phyloP scores from a whole-genome alignment of 2,329 filamentous ascomycete species.

The Clarireedia hainanense region DNA sequence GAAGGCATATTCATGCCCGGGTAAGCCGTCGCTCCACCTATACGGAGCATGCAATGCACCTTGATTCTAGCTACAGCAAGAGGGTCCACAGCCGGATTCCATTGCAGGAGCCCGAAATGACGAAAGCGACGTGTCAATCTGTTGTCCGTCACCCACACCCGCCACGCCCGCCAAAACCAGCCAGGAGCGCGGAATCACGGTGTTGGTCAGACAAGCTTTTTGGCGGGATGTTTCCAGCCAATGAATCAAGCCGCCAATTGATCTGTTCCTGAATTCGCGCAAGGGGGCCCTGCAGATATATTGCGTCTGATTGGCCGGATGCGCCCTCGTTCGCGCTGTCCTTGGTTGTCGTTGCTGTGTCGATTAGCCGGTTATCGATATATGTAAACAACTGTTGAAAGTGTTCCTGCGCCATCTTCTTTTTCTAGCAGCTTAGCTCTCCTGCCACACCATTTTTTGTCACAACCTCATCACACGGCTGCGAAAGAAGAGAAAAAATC shows the following conservation, averaged over 20 bases:
- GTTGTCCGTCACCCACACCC: too few species aligned
- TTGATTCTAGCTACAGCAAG: too few species aligned
- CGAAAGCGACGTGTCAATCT: too few species aligned
- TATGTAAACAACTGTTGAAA: constrained; percentile 5
- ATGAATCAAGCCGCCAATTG: neutral
- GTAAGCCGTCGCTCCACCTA: too few species aligned
- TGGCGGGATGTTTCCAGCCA: too few species aligned
- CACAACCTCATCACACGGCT: neutral
- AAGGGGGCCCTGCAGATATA: neutral
- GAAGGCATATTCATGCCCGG: too few species aligned
- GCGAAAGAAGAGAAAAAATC: neutral
- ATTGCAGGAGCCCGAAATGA: too few species aligned
- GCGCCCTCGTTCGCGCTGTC: neutral
- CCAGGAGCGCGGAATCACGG: too few species aligned
- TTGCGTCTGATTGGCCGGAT: neutral
- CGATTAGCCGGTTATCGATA: neutral
- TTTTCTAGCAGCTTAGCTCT: constrained; percentile 1
- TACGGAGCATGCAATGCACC: too few species aligned
- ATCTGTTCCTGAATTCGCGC: constrained; percentile 1
- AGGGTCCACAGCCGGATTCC: too few species aligned
- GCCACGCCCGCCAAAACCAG: too few species aligned
- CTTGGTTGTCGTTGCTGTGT: neutral
- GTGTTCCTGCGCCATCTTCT: constrained; percentile 7
- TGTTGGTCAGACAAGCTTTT: too few species aligned
- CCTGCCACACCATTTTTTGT: constrained; percentile 6